phyloP scores from a whole-genome alignment of 306 rosid species.

The Citrullus mucosospermus region DNA sequence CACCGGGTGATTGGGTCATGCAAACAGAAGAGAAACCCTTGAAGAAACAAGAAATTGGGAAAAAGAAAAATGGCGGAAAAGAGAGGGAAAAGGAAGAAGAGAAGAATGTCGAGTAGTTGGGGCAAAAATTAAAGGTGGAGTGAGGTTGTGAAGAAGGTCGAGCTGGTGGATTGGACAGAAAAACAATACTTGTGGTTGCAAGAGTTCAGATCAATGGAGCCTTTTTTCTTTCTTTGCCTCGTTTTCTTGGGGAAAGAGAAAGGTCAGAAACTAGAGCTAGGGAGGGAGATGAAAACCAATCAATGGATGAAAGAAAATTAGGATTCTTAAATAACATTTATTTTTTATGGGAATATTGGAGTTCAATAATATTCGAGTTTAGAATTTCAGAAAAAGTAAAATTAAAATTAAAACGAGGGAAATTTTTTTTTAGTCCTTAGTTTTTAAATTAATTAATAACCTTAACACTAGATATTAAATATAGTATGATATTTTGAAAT shows the following conservation, averaged over 20 bases:
- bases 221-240: background rate
- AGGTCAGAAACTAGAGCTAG: background rate
- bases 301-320: background rate
- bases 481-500: too few species aligned
- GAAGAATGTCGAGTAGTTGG: constrained; percentile 5
- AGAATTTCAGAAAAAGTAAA: background rate
- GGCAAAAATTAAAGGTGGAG: background rate
- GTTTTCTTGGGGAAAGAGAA: constrained; percentile 10
- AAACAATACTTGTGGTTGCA: constrained; percentile 7
- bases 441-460: too few species aligned
- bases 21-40: background rate
- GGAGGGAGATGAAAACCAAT: background rate
- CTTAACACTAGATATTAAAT: too few species aligned
- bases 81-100: background rate
- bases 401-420: background rate
- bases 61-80: background rate
- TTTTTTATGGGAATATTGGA: background rate
- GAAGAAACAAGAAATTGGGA: background rate
- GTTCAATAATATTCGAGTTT: background rate
- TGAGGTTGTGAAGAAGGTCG: constrained; percentile 9
- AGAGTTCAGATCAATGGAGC: constrained; percentile 6
- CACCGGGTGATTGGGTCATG: background rate
- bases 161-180: constrained; percentile 7
- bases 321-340: background rate
- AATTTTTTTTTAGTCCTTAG: too few species aligned